A percentile compares a stretch with the other conserved stretches of the same genome.
phyloP scores from a whole-genome alignment of 1,139 yeast genomes.

The Pichia sp. region DNA sequence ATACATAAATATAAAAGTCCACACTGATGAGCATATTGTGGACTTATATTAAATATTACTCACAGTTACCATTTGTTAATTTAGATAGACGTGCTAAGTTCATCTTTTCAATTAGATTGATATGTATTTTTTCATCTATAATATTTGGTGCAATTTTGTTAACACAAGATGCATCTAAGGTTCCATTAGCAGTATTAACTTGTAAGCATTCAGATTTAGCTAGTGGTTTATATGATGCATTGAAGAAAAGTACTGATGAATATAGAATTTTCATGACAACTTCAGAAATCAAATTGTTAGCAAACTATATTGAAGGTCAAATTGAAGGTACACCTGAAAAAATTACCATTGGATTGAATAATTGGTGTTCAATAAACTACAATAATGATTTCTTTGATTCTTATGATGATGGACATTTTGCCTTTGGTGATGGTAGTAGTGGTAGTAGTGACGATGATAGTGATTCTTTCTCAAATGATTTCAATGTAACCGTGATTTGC shows the following conservation, averaged over 20 bases:
- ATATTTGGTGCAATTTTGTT: constrained; percentile 4
- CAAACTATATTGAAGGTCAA: constrained; percentile 41
- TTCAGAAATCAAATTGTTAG: constrained; percentile 42
- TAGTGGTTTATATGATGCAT: constrained; percentile 43
- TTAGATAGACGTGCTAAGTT: constrained; percentile 9
- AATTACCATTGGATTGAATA: constrained; percentile 37
- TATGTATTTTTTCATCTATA: constrained; percentile 2
- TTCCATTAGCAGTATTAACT: constrained; percentile 38
- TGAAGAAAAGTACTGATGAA: constrained; percentile 33
- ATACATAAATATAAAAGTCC: neutral
- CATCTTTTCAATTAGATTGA: constrained; percentile 8
- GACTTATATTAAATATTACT: constrained; percentile 7
- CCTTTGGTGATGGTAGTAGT: too few relatives aligned
- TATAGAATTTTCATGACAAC: constrained; percentile 35
- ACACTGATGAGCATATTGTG: constrained; percentile 1
- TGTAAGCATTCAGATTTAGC: constrained; percentile 48
- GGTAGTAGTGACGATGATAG: too few relatives aligned
- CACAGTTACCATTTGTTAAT: constrained; percentile 12
- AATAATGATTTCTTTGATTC: neutral
- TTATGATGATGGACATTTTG: constrained; percentile 3
- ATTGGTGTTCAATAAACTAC: constrained; percentile 44
- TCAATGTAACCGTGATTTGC: constrained; percentile 10
- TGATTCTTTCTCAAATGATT: neutral
- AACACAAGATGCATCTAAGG: constrained; percentile 13
- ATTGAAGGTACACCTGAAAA: constrained; percentile 49